Percentiles rank a stretch among this genome's conserved stretches.
These are phyloP conservation scores for Cercospora brassicicola DNA, from an alignment of 2,329 filamentous ascomycete species.

Conservation along the genomic window DNA sequence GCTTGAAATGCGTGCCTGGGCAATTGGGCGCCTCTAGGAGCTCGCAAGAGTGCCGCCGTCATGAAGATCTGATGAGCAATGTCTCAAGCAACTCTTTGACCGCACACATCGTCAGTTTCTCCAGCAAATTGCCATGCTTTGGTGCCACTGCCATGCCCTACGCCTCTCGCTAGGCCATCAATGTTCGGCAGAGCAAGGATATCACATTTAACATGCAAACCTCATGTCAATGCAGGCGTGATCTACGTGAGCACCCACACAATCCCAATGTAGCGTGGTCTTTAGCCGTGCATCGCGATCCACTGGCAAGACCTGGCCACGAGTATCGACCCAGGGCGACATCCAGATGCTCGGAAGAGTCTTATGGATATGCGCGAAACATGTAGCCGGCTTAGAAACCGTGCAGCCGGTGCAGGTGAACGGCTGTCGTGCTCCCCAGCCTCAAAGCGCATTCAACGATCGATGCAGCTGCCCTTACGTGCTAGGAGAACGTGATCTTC, in stretches of 20 bases:
- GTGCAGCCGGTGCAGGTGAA: not conserved
- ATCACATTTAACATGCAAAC: not conserved
- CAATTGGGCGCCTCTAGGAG: not conserved
- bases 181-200: not conserved
- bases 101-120: not conserved
- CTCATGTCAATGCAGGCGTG: not conserved
- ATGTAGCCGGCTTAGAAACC: not conserved
- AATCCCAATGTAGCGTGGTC: not conserved
- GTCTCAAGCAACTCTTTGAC: not conserved
- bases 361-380: not conserved
- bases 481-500: constrained; percentile 58
- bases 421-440: not conserved
- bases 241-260: not conserved
- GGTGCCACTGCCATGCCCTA: not conserved
- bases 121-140: not conserved
- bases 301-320: not conserved
- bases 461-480: not conserved
- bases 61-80: not conserved
- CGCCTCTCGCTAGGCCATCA: not conserved
- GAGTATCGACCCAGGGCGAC: not conserved
- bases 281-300: not conserved
- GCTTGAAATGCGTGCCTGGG: not conserved
- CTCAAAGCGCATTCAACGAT: not conserved
- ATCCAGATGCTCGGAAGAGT: not conserved
- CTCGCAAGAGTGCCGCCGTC: not conserved